Evolutionary conservation across 2,329 filamentous ascomycete genomes (phyloP), one percentile per base, ranked within the genome.

Genomic region (Tympanopsis confertula): DNA sequence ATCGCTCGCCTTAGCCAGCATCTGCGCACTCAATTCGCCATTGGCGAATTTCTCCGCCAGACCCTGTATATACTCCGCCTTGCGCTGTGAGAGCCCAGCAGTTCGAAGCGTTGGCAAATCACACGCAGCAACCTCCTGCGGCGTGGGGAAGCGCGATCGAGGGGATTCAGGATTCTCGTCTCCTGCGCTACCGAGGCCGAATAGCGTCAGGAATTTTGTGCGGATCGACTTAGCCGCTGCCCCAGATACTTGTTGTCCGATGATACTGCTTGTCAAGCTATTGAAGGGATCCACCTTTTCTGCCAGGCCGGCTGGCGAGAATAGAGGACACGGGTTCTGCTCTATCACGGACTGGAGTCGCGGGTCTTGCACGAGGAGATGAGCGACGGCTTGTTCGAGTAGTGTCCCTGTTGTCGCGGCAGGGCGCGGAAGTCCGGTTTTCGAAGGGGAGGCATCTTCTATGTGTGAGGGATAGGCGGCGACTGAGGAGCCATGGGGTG

Each of bases 201-300:
- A 95, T 4, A 95, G 62, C 2, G 65, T 68, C 15, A 94, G 62
- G 55, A 95, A 95, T 45, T 85, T 89, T 36, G 72, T 73, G 56
- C 89, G 88, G 61, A 98, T 96, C 4, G 84, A 84, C 47, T 76
- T 82, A 12, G 91, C 91, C 1, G 91, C 91, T 4, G 87, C 86
- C 14, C 89, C 87, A 1, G 87, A 94, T 15, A 98, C 89, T 63
- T 98, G 91, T 61, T 96, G 91, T 38, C 86, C 87, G 50, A 96
- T 94, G 53, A 98, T 95, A 37, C 87, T 83, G 56, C 82, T 88
- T 28, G 76, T 72, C 20, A 98, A 69, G 40, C 76, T 79, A 48
- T 82, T 80, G 52, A 95, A 98, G 0, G 91, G 91, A 58, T 96
- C 86, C 42, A 95, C 75, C 45, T 76, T 69, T 57, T 95, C 86